Base-by-base conservation (phyloP, 352 stramenopile genomes). In the Phytophthora sp. region DNA sequence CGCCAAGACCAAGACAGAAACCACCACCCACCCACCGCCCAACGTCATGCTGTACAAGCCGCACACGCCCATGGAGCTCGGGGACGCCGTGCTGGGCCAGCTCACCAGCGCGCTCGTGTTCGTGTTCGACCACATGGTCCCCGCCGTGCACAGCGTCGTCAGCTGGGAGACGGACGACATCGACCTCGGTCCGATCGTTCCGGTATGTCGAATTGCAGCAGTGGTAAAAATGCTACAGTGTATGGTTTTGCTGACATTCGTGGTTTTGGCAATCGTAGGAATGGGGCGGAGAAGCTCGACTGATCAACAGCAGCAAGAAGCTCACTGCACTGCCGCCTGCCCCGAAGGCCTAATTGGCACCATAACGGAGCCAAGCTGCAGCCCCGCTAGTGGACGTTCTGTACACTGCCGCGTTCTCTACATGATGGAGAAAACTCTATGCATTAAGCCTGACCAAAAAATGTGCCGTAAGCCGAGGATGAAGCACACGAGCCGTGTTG, bases 121-220 rank as follows among this genome's bases (percentile, higher is more conserved):
- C 55, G 28, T 80, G 30, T 61, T 72, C 43, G 77, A 81, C 37
- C 68, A 82, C 57, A 65, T 78, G 44, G 70, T 83, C 46, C 77
- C 77, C 0, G 59, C 62, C 15, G 64, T 83, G 27, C 72, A 77
- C 74, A 77, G 69, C 46, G 69, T 76, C 57, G 41, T 83, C 31
- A 81, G 66, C 50, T 86, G 74, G 77, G 77, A 86, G 13, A 53
- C 31, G 12, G 59, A 65, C 12, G 51, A 68, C 52, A 52, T 52
- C 30, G 48, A 74, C 52, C 63, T 77, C 12, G 69, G 69, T 17
- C 69, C 69, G 11, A 74, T 77, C 31, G 24, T 77, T 13, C 64
- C 69, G 24, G 69, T 69, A 59, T 0, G 61, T 1, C 4, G n/a
- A n/a, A 2, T 39, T n/a, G 9, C 10, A n/a, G n/a, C n/a, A 18